phyloP scores from a whole-genome alignment of 495 filamentous ascomycete species.

The Penicillium nucicola region DNA sequence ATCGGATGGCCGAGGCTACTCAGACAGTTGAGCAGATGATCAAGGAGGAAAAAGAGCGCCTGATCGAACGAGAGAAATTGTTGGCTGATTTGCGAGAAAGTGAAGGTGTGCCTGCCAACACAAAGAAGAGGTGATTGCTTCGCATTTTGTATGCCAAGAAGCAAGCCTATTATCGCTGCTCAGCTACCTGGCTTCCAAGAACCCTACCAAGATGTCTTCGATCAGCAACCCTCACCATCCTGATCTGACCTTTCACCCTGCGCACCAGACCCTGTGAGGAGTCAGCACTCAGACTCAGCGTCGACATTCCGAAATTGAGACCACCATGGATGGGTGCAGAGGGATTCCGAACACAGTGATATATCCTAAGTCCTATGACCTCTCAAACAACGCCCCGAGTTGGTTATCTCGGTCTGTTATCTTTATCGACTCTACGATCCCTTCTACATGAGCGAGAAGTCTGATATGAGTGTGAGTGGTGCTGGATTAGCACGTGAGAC shows the following conservation, averaged over 20 bases:
- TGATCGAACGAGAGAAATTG: slow-evolving; percentile 59
- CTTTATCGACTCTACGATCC: too few relatives aligned
- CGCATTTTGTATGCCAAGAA: neutral
- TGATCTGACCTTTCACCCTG: too few relatives aligned
- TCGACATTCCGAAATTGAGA: too few relatives aligned
- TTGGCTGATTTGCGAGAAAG: slow-evolving; percentile 61
- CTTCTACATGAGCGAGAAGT: too few relatives aligned
- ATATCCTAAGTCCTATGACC: too few relatives aligned
- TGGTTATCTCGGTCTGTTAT: too few relatives aligned
- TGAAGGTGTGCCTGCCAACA: slow-evolving; percentile 39
- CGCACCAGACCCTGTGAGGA: too few relatives aligned
- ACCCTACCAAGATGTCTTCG: neutral
- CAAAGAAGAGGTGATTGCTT: slow-evolving; percentile 40
- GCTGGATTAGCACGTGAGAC: too few relatives aligned
- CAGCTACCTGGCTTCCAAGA: neutral
- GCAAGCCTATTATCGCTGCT: neutral
- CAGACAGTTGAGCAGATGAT: slow-evolving; percentile 70
- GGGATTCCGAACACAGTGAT: too few relatives aligned
- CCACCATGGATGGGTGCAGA: too few relatives aligned
- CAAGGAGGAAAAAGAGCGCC: slow-evolving; percentile 63
- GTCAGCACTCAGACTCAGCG: neutral
- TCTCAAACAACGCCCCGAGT: too few relatives aligned
- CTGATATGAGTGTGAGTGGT: too few relatives aligned
- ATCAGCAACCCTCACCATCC: neutral
- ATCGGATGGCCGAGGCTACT: slow-evolving; percentile 53